Evolutionary conservation across 495 filamentous ascomycete species (phyloP), one percentile per base, ranked within the genome.

Genomic region (Daldinia childiae): DNA sequence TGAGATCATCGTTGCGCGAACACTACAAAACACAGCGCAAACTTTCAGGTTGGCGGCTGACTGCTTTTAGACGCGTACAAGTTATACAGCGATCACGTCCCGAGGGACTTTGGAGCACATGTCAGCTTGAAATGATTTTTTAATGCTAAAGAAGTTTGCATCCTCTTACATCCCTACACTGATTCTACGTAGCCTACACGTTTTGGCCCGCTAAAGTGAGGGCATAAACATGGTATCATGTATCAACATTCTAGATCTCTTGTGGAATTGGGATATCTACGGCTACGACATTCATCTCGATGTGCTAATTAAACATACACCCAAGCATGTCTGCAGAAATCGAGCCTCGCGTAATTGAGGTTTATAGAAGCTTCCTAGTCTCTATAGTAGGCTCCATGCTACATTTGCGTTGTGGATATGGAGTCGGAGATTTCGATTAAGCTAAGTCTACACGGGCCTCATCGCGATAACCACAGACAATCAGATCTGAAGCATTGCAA

Each of bases 391-490:
- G 43, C 43, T 12, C 19, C 24, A 24, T 48, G 43, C 43, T 24
- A 4, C 9, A 21, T 48, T 24, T 24, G 43, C 43, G 19, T 48
- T 36, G 54, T 57, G 29, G 27, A 30, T 34, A 32, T 34, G 39
- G n/a, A 15, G 27, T 39, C 26, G 43, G 34, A 48, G 30, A 63
- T 43, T 39, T 19, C 56, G n/a, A 36, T 58, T 29, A 27, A 61
- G 45, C 56, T 57, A 48, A 39, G 39, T 56, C 34, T 48, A 57
- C 51, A 34, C 11, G 38, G 50, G 57, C 48, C 66, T 27, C 51
- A 29, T 72, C 68, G 54, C 63, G 69, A 72, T 67, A 48, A 67
- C 36, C 27, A 72, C 69, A 62, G 61, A 68, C 50, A 57, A 21
- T 51, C 27, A 34, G 65, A 72, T 57, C 55, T 43, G 24, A 30